Percentiles rank a stretch among this genome's conserved stretches.
phyloP scores from a whole-genome alignment of 192 early-diverging fungal species.

The Mortierella hygrophila region DNA sequence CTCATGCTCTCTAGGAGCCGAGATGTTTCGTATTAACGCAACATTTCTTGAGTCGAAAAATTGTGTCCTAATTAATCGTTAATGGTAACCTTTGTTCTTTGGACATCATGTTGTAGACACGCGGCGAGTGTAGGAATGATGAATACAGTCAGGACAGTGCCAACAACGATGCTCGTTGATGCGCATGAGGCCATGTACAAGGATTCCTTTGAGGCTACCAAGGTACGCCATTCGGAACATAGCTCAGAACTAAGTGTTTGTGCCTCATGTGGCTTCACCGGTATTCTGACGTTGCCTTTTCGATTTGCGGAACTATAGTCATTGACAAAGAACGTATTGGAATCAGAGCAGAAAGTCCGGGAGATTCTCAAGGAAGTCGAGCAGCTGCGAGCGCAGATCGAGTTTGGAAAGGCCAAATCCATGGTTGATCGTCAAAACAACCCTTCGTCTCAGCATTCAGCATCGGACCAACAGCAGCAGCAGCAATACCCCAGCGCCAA shows the following conservation, averaged over 20 bases:
- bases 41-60: neutral
- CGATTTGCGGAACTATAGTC: slow-evolving; percentile 2
- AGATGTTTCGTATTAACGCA: neutral
- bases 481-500: neutral
- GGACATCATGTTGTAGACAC: slow-evolving; percentile 8
- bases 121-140: slow-evolving; percentile 36
- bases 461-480: neutral
- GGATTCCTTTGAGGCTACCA: slow-evolving; percentile 45
- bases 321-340: slow-evolving; percentile 27
- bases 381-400: slow-evolving; percentile 22
- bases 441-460: neutral
- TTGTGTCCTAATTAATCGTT: neutral
- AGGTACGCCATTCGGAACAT: neutral
- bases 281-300: neutral
- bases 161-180: slow-evolving; percentile 27
- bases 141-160: slow-evolving; percentile 29
- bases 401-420: slow-evolving; percentile 15
- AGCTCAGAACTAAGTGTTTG: neutral
- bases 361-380: slow-evolving; percentile 40
- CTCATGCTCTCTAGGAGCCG: neutral
- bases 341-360: slow-evolving; percentile 26
- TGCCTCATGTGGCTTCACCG: neutral
- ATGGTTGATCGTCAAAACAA: slow-evolving; percentile 2
- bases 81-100: neutral
- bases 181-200: slow-evolving; percentile 53